Conservation (phyloP, 2,329 filamentous ascomycete genomes). For the Boeremia exigua region DNA sequence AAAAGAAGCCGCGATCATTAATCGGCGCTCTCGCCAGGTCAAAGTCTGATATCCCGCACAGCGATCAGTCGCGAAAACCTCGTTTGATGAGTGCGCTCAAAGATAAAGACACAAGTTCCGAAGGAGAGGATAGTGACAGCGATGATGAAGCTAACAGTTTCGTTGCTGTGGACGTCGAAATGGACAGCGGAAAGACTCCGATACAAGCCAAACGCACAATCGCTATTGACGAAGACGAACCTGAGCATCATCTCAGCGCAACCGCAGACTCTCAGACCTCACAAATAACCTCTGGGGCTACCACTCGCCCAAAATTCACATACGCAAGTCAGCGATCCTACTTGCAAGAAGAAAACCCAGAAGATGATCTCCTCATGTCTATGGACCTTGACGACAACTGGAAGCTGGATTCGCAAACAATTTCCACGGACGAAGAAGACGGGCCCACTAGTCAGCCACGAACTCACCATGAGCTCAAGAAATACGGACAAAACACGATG, state of each 20-base stretch:
- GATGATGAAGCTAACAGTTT: constrained; percentile 27
- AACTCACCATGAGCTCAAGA: constrained; percentile 67
- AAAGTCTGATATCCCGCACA: constrained; percentile 40
- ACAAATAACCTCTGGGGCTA: constrained; percentile 24
- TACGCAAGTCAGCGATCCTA: constrained; percentile 67
- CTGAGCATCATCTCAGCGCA: constrained; percentile 31
- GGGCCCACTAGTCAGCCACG: constrained; percentile 52
- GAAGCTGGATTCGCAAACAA: constrained; percentile 22
- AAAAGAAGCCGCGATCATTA: constrained; percentile 28
- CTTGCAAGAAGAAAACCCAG: constrained; percentile 58
- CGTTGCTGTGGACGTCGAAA: background rate
- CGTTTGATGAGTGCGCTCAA: constrained; percentile 44
- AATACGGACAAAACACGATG: constrained; percentile 62
- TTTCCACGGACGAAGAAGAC: constrained; percentile 55
- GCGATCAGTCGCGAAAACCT: constrained; percentile 31
- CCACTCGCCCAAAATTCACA: constrained; percentile 56
- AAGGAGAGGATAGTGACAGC: constrained; percentile 35
- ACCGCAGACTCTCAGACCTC: constrained; percentile 38
- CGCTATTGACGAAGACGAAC: background rate
- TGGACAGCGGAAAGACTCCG: background rate
- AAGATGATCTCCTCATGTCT: constrained; percentile 47
- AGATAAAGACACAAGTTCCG: constrained; percentile 30
- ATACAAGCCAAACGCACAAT: background rate
- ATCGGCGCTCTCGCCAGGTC: constrained; percentile 37
- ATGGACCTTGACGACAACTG: constrained; percentile 40